Evolutionary conservation across 208 protist species (phyloP), one percentile per base, ranked within the genome.

Genomic region (Leishmania lainsoni): DNA sequence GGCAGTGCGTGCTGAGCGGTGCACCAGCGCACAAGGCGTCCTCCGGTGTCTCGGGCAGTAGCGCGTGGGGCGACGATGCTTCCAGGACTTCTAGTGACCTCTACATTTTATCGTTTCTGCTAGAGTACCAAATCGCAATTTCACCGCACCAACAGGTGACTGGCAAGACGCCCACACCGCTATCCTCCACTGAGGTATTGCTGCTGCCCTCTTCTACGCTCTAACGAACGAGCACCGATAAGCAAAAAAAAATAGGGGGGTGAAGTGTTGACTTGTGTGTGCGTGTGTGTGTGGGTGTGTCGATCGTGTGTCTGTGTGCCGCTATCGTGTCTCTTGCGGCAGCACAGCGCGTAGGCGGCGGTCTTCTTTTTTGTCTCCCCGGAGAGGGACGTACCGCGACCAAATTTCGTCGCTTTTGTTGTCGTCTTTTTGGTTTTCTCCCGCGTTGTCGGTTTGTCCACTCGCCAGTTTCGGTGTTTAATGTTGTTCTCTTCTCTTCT

Each of bases 401-500:
- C 35, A 39, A 39, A 39, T 0, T 39, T 39, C n/a, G 35, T 20
- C 1, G 8, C 20, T 61, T 61, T 22, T 9, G 6, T 61, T n/a
- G 6, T 29, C 0, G 56, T 61, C 5, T 61, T 58, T 4, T 58
- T 61, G n/a, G 6, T 22, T 8, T 0, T 59, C 9, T 0, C 17
- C n/a, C 5, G 56, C 17, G 56, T 26, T 61, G 22, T 61, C 1
- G 5, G 2, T 61, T 61, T 39, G 14, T 54, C 51, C 51, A 54
- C 51, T 54, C 51, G 51, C 51, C 51, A 2, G 51, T 54, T 10
- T 72, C 22, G 4, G 16, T 1, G 22, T 72, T 52, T 58, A 58
- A n/a, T 71, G 17, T 69, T 42, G 52, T 74, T 68, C 68, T 83
- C 69, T 48, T 39, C 12, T 70, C 1, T 32, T 42, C 54, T 76